Percentiles rank a stretch among this genome's conserved stretches.
phyloP scores from a whole-genome alignment of 1,284 basidiomycete genomes.

The Cutaneotrichosporon sp. region DNA sequence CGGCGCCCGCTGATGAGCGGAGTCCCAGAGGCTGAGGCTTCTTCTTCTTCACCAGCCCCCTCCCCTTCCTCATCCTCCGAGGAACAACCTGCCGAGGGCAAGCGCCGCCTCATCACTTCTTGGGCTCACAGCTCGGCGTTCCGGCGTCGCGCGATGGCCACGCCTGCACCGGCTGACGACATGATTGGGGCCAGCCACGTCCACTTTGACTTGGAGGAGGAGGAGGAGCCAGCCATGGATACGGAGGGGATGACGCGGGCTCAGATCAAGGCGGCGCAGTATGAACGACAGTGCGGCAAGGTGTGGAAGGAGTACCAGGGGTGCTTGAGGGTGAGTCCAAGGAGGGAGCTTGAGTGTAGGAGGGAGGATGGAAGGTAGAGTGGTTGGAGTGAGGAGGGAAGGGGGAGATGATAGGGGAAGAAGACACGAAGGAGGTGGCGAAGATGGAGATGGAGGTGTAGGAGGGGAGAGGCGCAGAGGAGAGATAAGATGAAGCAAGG shows the following conservation, averaged over 20 bases:
- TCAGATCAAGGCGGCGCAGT: constrained; percentile 65
- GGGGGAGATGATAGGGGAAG: background rate
- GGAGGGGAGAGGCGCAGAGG: background rate
- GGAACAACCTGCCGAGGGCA: background rate
- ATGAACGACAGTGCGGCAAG: constrained; percentile 75
- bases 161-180: constrained; percentile 18
- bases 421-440: background rate
- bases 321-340: constrained; percentile 69
- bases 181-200: constrained; percentile 23
- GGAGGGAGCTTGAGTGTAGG: background rate
- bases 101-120: constrained; percentile 26
- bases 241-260: constrained; percentile 44
- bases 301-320: constrained; percentile 74
- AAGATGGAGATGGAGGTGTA: background rate
- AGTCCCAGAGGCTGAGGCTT: constrained; percentile 1
- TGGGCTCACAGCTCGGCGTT: constrained; percentile 32
- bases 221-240: constrained; percentile 31
- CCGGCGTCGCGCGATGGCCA: constrained; percentile 19
- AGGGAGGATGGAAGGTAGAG: background rate
- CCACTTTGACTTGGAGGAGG: constrained; percentile 15
- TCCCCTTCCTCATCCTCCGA: constrained; percentile 11
- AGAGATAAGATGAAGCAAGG: background rate
- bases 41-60: background rate
- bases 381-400: background rate
- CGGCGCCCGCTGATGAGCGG: background rate